These are phyloP conservation scores for Alternaria tenuissima DNA, from an alignment of 2,329 filamentous ascomycete genomes.

Conservation along the genomic window DNA sequence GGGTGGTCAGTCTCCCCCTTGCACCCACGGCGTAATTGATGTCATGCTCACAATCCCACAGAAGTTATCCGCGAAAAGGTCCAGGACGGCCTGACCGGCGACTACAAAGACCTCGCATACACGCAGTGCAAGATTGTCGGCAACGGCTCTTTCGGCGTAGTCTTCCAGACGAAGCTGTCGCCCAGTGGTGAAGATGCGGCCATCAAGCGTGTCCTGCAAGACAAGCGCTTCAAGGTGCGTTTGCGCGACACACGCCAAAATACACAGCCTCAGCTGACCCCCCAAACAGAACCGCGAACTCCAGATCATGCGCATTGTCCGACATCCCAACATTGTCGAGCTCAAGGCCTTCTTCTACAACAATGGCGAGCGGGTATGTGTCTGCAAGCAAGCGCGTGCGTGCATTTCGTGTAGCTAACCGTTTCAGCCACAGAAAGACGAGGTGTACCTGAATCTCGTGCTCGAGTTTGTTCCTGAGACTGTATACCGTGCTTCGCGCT, in stretches of 20 bases:
- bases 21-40: slow-evolving; percentile 8
- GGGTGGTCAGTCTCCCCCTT: slow-evolving; percentile 78
- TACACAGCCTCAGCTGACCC: slow-evolving; percentile 35
- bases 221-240: slow-evolving; percentile 98
- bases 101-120: slow-evolving; percentile 96
- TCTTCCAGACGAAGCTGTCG: slow-evolving; percentile 98
- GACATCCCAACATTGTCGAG: slow-evolving; percentile 98
- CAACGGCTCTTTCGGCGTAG: slow-evolving; percentile 97
- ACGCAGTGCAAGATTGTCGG: slow-evolving; percentile 99
- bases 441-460: slow-evolving; percentile 97
- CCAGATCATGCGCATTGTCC: slow-evolving; percentile 99
- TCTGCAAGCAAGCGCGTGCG: slow-evolving; percentile 16
- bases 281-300: slow-evolving; percentile 86
- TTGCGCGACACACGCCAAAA: slow-evolving; percentile 21
- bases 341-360: slow-evolving; percentile 99
- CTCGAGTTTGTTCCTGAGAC: slow-evolving; percentile 99
- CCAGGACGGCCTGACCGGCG: slow-evolving; percentile 95
- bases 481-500: slow-evolving; percentile 95
- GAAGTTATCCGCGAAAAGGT: slow-evolving; percentile 99
- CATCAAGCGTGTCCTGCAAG: slow-evolving; percentile 98
- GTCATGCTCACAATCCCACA: slow-evolving; percentile 56
- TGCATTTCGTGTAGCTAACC: slow-evolving; percentile 41
- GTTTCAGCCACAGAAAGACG: slow-evolving; percentile 70
- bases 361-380: slow-evolving; percentile 91
- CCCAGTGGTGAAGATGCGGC: slow-evolving; percentile 98